Conservation (phyloP, 176 grass and related monocot species). For the Calamus simplicifolius region DNA sequence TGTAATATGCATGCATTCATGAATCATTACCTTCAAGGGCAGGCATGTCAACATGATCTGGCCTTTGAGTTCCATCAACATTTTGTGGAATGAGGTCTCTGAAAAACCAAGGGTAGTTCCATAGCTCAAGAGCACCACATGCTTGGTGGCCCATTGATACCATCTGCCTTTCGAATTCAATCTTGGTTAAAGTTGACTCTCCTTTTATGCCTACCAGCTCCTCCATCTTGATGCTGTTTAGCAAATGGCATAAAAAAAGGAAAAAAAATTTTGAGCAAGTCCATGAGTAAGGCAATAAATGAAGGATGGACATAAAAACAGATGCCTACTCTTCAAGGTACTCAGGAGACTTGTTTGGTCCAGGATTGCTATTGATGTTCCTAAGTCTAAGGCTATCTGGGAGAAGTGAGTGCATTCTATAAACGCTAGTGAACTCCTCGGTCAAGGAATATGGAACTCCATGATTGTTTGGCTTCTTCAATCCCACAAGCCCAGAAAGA, state of each 20-base stretch:
- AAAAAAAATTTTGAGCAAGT: not conserved
- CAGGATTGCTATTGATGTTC: slow-evolving; percentile 24
- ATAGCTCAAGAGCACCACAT: slow-evolving; percentile 55
- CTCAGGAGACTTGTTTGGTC: slow-evolving; percentile 31
- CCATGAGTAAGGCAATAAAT: too few species aligned
- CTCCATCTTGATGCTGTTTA: slow-evolving; percentile 33
- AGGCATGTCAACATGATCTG: slow-evolving; percentile 45
- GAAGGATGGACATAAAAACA: not conserved
- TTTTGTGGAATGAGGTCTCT: slow-evolving; percentile 49
- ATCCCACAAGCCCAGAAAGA: slow-evolving; percentile 42
- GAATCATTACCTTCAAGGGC: slow-evolving; percentile 43
- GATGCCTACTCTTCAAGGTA: slow-evolving; percentile 33
- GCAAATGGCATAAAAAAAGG: not conserved
- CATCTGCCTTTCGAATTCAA: slow-evolving; percentile 38
- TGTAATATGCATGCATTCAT: slow-evolving; percentile 10
- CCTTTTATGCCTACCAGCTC: slow-evolving; percentile 38
- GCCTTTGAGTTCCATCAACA: slow-evolving; percentile 36
- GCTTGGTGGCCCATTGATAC: slow-evolving; percentile 66
- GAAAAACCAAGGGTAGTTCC: slow-evolving; percentile 61
- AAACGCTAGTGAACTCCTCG: slow-evolving; percentile 59
- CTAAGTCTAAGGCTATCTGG: slow-evolving; percentile 44
- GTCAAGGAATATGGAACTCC: slow-evolving; percentile 60
- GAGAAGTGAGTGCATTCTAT: slow-evolving; percentile 48
- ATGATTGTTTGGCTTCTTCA: slow-evolving; percentile 24
- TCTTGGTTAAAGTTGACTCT: slow-evolving; percentile 26